phyloP scores from a whole-genome alignment of 2,329 filamentous ascomycete species.

The Hypoxylon sp. region DNA sequence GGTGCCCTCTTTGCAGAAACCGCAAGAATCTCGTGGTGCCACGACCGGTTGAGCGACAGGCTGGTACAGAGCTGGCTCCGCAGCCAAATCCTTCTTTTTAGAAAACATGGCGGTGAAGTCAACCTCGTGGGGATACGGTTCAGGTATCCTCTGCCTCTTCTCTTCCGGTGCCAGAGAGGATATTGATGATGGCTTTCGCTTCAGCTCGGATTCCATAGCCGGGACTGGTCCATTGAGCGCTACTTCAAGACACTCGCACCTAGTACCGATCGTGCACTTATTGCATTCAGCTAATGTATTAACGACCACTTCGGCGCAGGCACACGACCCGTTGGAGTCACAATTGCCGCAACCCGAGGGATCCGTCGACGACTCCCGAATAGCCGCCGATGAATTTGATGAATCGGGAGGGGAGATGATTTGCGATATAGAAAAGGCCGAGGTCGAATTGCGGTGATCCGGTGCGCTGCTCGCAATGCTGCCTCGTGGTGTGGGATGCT shows the following conservation, averaged over 20 bases:
- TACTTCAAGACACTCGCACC: constrained; percentile 74
- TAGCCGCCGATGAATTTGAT: constrained; percentile 48
- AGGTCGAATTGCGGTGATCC: constrained; percentile 54
- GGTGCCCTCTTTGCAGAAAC: constrained; percentile 86
- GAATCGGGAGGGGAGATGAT: constrained; percentile 69
- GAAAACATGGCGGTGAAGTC: constrained; percentile 80
- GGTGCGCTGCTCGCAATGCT: constrained; percentile 49
- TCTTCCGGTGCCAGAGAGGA: constrained; percentile 61
- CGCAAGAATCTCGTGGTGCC: constrained; percentile 77
- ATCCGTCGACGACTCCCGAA: constrained; percentile 55
- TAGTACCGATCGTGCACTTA: constrained; percentile 73
- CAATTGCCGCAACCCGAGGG: constrained; percentile 70
- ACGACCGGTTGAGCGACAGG: constrained; percentile 55
- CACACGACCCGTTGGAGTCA: constrained; percentile 66
- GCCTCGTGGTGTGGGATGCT: constrained; percentile 50
- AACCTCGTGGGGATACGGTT: constrained; percentile 72
- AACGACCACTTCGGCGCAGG: constrained; percentile 72
- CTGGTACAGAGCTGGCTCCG: constrained; percentile 50
- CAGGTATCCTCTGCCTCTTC: constrained; percentile 68
- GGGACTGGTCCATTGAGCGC: constrained; percentile 56
- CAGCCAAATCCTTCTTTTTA: constrained; percentile 59
- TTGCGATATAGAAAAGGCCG: constrained; percentile 70
- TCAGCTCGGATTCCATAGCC: constrained; percentile 60
- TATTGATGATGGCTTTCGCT: constrained; percentile 65
- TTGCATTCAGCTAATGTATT: constrained; percentile 72